phyloP scores from a whole-genome alignment of 441 rosid species.

The Populus hybrid region DNA sequence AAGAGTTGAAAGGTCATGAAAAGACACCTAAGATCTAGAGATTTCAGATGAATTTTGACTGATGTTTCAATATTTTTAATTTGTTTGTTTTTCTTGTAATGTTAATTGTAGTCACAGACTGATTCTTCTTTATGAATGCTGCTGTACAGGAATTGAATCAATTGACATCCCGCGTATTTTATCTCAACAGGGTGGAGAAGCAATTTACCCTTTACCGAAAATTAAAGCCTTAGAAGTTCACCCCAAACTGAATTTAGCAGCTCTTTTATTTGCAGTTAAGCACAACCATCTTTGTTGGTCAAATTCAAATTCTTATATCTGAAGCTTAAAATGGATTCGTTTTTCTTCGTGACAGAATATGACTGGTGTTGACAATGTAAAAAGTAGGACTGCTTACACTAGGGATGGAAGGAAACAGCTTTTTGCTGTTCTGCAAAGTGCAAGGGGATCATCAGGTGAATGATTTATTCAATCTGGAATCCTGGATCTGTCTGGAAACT shows the following conservation, averaged over 20 bases:
- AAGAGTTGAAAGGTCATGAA: not conserved
- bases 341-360: slow-evolving; percentile 49
- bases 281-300: slow-evolving; percentile 20
- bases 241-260: slow-evolving; percentile 87
- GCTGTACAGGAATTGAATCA: slow-evolving; percentile 78
- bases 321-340: not conserved
- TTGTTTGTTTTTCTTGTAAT: not conserved
- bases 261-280: slow-evolving; percentile 91
- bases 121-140: slow-evolving; percentile 18
- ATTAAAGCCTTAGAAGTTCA: slow-evolving; percentile 88
- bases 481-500: slow-evolving; percentile 3
- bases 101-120: slow-evolving; percentile 10
- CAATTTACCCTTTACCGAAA: slow-evolving; percentile 94
- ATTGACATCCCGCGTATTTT: slow-evolving; percentile 88
- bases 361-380: slow-evolving; percentile 56
- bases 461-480: slow-evolving; percentile 18
- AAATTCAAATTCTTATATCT: not conserved
- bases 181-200: slow-evolving; percentile 97
- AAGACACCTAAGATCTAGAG: not conserved
- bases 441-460: slow-evolving; percentile 98
- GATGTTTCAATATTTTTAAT: not conserved
- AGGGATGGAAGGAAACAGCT: slow-evolving; percentile 99
- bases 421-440: slow-evolving; percentile 97
- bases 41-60: not conserved
- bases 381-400: slow-evolving; percentile 84